A percentile compares a stretch with the other conserved stretches of the same genome.
phyloP scores from a whole-genome alignment of 2,329 filamentous ascomycete species.

The Nigrograna mackinnonii region DNA sequence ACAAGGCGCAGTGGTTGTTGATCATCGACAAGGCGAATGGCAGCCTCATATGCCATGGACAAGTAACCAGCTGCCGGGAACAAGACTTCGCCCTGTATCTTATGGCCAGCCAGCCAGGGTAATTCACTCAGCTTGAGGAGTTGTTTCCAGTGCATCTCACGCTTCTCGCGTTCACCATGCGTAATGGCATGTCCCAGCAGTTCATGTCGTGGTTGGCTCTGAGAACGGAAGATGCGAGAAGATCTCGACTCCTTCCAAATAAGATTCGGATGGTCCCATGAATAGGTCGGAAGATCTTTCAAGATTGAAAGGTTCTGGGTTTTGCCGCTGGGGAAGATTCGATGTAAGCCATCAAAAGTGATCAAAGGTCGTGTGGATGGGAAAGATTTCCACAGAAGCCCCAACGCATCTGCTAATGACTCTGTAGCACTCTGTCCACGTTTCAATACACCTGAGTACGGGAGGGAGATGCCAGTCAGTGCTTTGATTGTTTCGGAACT shows the following conservation, averaged over 20 bases:
- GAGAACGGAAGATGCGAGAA: constrained; percentile 6
- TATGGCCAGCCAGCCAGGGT: constrained; percentile 14
- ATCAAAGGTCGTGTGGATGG: not conserved
- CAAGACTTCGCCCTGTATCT: constrained; percentile 32
- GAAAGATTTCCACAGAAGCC: constrained; percentile 8
- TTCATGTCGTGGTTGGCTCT: constrained; percentile 4
- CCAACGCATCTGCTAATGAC: constrained; percentile 17
- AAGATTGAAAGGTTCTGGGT: not conserved
- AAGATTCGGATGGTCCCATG: constrained; percentile 29
- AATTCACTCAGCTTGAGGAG: constrained; percentile 7
- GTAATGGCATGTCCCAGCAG: constrained; percentile 11
- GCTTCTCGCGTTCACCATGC: not conserved
- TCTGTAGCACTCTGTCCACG: constrained; percentile 21
- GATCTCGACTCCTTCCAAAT: constrained; percentile 23
- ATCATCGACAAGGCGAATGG: not conserved
- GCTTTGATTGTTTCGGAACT: constrained; percentile 33
- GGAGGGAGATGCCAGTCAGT: not conserved
- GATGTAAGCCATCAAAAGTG: not conserved
- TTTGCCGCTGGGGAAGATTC: not conserved
- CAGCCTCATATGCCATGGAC: not conserved
- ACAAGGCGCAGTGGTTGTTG: constrained; percentile 1
- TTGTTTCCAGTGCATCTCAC: constrained; percentile 1
- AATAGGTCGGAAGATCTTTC: constrained; percentile 26
- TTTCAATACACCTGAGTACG: constrained; percentile 16
- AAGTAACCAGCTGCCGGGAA: constrained; percentile 43